phyloP scores from a whole-genome alignment of 78 protist species.

The Protostelium mycophagum region DNA sequence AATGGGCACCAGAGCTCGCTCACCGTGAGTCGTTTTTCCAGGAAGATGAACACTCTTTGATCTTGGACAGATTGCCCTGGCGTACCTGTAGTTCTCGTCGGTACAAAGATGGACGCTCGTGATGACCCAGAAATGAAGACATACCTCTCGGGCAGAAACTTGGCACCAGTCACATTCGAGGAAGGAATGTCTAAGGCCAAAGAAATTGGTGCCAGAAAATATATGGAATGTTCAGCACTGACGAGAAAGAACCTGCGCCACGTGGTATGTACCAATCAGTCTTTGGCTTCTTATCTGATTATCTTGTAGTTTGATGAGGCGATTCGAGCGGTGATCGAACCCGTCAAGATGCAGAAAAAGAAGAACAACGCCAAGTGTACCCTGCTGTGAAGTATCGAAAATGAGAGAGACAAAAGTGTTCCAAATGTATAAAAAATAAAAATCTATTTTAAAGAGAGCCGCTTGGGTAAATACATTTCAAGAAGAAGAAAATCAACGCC shows the following conservation, averaged over 20 bases:
- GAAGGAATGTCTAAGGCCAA: neutral
- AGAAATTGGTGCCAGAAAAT: conserved; percentile 14
- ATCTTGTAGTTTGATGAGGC: neutral
- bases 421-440: no score
- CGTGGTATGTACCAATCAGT: neutral
- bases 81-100: conserved; percentile 80
- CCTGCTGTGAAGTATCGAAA: neutral
- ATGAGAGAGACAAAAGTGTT: no score
- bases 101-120: conserved; percentile 83
- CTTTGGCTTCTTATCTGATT: neutral
- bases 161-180: conserved; percentile 9
- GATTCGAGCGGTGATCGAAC: neutral
- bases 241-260: conserved; percentile 61
- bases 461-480: no score
- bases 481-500: no score
- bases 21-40: no score
- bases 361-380: neutral
- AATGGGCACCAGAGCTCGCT: no score
- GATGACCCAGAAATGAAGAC: neutral
- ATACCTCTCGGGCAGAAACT: neutral
- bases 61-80: no score
- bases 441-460: no score
- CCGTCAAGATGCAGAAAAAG: neutral
- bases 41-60: no score
- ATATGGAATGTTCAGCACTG: conserved; percentile 84